Evolutionary conservation across 2,329 filamentous ascomycete species (phyloP), one percentile per base, ranked within the genome.

Genomic region (Fusarium sp.): DNA sequence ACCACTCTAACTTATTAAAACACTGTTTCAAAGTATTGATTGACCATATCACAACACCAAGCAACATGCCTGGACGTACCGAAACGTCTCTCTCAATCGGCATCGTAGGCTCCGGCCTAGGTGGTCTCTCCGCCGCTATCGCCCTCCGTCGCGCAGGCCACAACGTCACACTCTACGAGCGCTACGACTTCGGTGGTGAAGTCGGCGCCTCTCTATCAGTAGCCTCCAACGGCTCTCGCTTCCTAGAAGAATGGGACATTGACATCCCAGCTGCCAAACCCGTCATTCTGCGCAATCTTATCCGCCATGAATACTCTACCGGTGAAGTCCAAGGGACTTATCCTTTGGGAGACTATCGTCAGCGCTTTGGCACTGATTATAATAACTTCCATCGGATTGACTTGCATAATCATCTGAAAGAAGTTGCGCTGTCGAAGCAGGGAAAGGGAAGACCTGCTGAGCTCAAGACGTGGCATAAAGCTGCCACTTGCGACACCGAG

Each of bases 181-280:
- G 84, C 30, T 81, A 83, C 34, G 86, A 90, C 77, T 90, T 86
- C 65, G 87, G 84, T 2, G 87, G 88, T 13, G 88, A 90, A 75
- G 88, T 88, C 1, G 89, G 89, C 11, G 87, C 87, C 2, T 89
- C 87, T 4, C 82, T 89, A 4, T 87, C 84, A 3, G 89, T 87
- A 63, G 88, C 88, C 4, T 88, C 89, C 4, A 90, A 91, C 52
- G 88, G 88, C 2, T 88, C 88, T 3, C 82, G 85, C 34, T 90
- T 87, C 87, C 77, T 90, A 6, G 83, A 88, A 59, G 85, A 89
- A 73, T 91, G 89, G 89, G 81, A 77, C 88, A 44, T 64, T 7
- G 53, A 64, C 21, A 65, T 65, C 13, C 51, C 60, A 8, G 44
- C 61, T 13, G 62, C 59, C 21, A 57, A 64, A 4, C 62, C 62